Evolutionary conservation across 2,329 filamentous ascomycete genomes (phyloP).

Genomic region (Fusarium sp.): DNA sequence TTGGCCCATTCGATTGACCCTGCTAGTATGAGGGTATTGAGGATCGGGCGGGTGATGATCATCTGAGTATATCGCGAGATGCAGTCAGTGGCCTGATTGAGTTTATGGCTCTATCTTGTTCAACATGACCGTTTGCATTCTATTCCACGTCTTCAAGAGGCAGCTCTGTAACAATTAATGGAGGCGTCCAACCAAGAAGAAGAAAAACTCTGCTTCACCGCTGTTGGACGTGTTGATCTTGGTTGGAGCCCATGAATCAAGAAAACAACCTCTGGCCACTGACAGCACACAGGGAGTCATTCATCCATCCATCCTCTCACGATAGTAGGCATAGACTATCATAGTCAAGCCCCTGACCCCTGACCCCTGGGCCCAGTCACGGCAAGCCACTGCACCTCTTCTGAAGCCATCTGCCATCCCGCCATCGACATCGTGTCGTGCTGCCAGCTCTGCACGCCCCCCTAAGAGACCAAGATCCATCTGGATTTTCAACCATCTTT

Average conservation of each 20-base stretch:
- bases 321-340: slow-evolving; percentile 6
- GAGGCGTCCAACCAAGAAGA: not conserved
- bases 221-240: slow-evolving; percentile 23
- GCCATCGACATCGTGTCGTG: slow-evolving; percentile 26
- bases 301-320: slow-evolving; percentile 30
- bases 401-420: slow-evolving; percentile 26
- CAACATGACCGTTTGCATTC: slow-evolving; percentile 13
- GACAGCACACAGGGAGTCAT: slow-evolving; percentile 30
- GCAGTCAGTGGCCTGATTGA: slow-evolving; percentile 25
- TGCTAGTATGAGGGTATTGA: slow-evolving; percentile 18
- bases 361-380: slow-evolving; percentile 35
- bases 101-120: slow-evolving; percentile 13
- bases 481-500: slow-evolving; percentile 3
- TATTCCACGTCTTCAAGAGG: not conserved
- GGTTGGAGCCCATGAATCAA: slow-evolving; percentile 31
- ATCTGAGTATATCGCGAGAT: slow-evolving; percentile 34
- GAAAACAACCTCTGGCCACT: slow-evolving; percentile 15
- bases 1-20: slow-evolving; percentile 6
- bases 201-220: slow-evolving; percentile 35
- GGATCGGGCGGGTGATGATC: slow-evolving; percentile 22
- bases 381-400: slow-evolving; percentile 21
- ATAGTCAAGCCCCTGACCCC: slow-evolving; percentile 28
- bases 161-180: not conserved
- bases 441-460: slow-evolving; percentile 10
- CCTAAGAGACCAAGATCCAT: slow-evolving; percentile 7